A percentile compares a stretch with the other conserved stretches of the same genome.
phyloP scores from a whole-genome alignment of 108 stramenopile species.

The Nannochloropsis salina region DNA sequence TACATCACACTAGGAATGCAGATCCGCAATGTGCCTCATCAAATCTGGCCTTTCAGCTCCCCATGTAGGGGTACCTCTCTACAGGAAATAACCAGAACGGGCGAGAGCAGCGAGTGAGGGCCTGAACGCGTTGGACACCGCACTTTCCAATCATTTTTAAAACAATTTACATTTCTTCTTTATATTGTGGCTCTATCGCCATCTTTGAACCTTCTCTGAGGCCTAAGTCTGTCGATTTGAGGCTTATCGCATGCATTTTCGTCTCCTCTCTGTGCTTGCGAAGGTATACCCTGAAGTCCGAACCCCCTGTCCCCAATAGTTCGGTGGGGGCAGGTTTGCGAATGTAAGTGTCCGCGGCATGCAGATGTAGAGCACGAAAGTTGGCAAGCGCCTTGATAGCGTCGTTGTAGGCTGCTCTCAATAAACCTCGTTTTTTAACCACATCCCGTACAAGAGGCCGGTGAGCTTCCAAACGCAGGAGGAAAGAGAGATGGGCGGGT shows the following conservation, averaged over 20 bases:
- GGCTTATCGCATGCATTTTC: background rate
- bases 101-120: too few species aligned
- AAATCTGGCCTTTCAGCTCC: too few species aligned
- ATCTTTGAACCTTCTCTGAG: too few species aligned
- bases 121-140: too few species aligned
- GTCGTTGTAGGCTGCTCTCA: background rate
- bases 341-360: conserved; percentile 17
- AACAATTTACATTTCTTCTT: too few species aligned
- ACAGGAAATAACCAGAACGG: too few species aligned
- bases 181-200: too few species aligned
- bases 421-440: background rate
- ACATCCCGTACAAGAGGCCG: background rate
- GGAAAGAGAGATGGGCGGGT: background rate
- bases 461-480: background rate
- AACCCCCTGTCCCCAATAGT: background rate
- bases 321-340: background rate
- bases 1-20: too few species aligned
- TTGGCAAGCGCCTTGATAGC: background rate
- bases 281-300: background rate
- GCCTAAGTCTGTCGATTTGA: too few species aligned
- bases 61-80: too few species aligned
- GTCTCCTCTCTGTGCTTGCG: background rate
- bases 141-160: too few species aligned
- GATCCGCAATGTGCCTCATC: too few species aligned
- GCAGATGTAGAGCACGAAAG: background rate